phyloP scores from a whole-genome alignment of 805 yeast species.

The Nakazawaea laoshanensis region DNA sequence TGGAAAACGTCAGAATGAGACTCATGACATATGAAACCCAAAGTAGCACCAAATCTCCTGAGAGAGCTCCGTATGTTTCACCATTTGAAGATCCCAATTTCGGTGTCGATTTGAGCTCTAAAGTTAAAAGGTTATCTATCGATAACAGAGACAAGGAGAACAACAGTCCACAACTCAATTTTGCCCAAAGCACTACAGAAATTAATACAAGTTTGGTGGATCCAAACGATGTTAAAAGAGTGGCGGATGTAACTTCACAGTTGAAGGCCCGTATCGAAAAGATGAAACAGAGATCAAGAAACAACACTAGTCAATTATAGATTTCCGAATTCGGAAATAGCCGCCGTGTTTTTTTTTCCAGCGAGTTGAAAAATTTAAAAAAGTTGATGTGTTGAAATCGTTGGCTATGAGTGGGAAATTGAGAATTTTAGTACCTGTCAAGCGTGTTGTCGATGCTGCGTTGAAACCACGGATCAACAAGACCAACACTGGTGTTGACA shows the following conservation, averaged over 20 bases:
- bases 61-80: conserved; percentile 5
- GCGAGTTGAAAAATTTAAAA: background rate
- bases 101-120: conserved; percentile 20
- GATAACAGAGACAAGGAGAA: conserved; percentile 18
- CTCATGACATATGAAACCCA: conserved; percentile 42
- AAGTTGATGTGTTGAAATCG: background rate
- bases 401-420: conserved; percentile 45
- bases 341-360: no score
- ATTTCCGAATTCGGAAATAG: no score
- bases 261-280: conserved; percentile 81
- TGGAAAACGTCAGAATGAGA: conserved; percentile 47
- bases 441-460: conserved; percentile 91
- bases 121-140: conserved; percentile 25
- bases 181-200: conserved; percentile 14
- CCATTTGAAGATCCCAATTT: conserved; percentile 8
- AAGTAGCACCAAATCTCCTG: conserved; percentile 11
- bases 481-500: conserved; percentile 74
- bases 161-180: conserved; percentile 13
- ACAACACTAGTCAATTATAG: no score
- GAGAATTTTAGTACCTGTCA: conserved; percentile 85
- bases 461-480: conserved; percentile 88
- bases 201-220: conserved; percentile 32
- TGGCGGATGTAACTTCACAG: conserved; percentile 83
- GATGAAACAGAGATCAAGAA: conserved; percentile 60
- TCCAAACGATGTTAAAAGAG: conserved; percentile 57